Evolutionary conservation across 148 eudicot genomes (phyloP), one percentile per base, ranked within the genome.

Genomic region (Pharnaceum exiguum): DNA sequence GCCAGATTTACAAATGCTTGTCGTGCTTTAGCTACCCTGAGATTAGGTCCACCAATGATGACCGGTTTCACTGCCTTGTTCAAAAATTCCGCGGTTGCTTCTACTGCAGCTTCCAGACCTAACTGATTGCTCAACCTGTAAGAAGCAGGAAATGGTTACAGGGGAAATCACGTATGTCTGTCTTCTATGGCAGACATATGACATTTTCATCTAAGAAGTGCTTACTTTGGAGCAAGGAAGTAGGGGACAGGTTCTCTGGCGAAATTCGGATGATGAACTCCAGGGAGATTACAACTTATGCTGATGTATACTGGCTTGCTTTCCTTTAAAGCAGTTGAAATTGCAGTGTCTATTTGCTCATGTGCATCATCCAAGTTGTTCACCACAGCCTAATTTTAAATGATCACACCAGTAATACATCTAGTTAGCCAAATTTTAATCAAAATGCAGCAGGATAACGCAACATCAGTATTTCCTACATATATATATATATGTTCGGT

Each of bases 11-110:
- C 43, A 46, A 87, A 83, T 18, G 95, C 82, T 39, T 71, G 30
- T 61, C 72, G 79, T 10, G 95, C 89, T 69, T 78, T 83, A 4
- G 77, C 71, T 8, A 80, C 82, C 62, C 95, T 72, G 57, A 87
- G 77, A 50, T 79, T 87, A 10, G 87, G 81, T 1, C 95, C 95
- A 10, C 75, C 95, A 26, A 87, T 76, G 10, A 87, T 63, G 33
- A 87, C 81, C 16, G 95, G 95, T 62, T 83, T 87, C 37, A 83
- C 95, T 4, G 95, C 84, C 71, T 83, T 87, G 79, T 87, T 87
- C 7, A 87, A 66, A 60, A 87, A 72, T 59, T 68, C 81, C 0
- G 87, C 90, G 40, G 95, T 51, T 4, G 77, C 90, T 59, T 83
- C 95, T 22, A 81, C 95, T 25, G 95, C 95, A 9, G 90, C 95